These are phyloP conservation scores for Fusarium paranaense DNA, from an alignment of 2,329 filamentous ascomycete genomes.

Conservation along the genomic window DNA sequence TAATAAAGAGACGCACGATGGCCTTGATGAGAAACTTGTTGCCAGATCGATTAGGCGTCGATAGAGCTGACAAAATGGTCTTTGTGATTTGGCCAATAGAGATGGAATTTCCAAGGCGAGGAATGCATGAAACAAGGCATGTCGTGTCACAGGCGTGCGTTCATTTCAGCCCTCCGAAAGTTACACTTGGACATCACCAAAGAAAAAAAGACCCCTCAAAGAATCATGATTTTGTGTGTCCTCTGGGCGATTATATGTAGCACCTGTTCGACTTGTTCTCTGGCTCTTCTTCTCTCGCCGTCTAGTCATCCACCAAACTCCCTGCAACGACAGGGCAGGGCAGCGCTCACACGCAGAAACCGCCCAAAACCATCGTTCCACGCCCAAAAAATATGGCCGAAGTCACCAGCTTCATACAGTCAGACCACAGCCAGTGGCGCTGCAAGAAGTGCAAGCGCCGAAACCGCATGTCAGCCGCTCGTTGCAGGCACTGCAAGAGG, in stretches of 20 bases:
- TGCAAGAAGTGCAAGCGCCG: not conserved
- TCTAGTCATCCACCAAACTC: not conserved
- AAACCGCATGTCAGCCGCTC: not conserved
- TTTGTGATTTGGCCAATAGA: not conserved
- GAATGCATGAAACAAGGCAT: not conserved
- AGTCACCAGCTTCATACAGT: not conserved
- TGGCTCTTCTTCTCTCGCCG: not conserved
- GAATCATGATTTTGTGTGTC: not conserved
- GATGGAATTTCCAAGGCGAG: not conserved
- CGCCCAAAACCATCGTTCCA: accelerated
- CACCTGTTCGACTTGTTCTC: not conserved
- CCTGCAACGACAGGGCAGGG: not conserved
- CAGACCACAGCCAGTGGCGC: not conserved
- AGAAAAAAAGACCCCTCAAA: not conserved
- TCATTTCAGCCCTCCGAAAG: not conserved
- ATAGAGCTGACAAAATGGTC: not conserved
- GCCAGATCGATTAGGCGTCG: not conserved
- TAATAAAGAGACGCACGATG: not conserved
- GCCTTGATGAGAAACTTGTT: not conserved
- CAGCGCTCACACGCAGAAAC: not conserved
- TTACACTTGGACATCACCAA: not conserved
- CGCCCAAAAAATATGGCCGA: not conserved
- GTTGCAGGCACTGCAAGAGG: not conserved
- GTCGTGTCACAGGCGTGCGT: not conserved
- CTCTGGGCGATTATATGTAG: not conserved